Evolutionary conservation across 768 basidiomycete genomes (phyloP).

Genomic region (Dioszegia aurantiaca): DNA sequence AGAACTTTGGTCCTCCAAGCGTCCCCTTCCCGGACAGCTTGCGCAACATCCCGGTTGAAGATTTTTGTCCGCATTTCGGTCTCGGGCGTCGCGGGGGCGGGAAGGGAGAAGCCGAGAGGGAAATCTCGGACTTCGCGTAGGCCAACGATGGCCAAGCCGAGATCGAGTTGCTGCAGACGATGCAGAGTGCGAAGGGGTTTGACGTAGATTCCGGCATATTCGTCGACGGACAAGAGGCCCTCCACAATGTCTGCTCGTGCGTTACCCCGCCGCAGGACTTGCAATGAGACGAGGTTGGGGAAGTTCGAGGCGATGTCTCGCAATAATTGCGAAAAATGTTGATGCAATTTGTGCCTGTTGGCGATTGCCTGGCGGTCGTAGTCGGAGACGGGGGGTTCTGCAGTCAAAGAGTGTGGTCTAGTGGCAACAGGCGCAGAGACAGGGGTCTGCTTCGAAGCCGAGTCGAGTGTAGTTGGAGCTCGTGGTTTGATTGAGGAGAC

Average conservation of each 20-base stretch:
- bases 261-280: conserved; percentile 8
- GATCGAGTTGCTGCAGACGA: conserved; percentile 16
- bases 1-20: conserved; percentile 12
- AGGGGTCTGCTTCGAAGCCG: not conserved
- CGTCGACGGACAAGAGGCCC: not conserved
- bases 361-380: conserved; percentile 8
- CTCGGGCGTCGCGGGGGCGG: not conserved
- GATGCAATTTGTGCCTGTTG: not conserved
- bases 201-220: conserved; percentile 11
- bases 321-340: conserved; percentile 1
- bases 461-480: not conserved
- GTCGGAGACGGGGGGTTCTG: not conserved
- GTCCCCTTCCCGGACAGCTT: conserved; percentile 16
- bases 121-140: conserved; percentile 14
- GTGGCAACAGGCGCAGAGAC: too few relatives aligned
- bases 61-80: not conserved
- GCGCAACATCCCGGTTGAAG: not conserved
- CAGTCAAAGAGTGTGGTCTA: too few relatives aligned
- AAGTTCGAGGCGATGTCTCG: not conserved
- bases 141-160: conserved; percentile 15
- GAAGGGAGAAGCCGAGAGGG: conserved; percentile 2
- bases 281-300: conserved; percentile 13
- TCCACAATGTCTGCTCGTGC: conserved; percentile 15
- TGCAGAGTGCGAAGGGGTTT: conserved; percentile 7
- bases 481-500: conserved; percentile 5